phyloP scores from a whole-genome alignment of 1,284 basidiomycete genomes.

The Tetrapyrgos nigripes region DNA sequence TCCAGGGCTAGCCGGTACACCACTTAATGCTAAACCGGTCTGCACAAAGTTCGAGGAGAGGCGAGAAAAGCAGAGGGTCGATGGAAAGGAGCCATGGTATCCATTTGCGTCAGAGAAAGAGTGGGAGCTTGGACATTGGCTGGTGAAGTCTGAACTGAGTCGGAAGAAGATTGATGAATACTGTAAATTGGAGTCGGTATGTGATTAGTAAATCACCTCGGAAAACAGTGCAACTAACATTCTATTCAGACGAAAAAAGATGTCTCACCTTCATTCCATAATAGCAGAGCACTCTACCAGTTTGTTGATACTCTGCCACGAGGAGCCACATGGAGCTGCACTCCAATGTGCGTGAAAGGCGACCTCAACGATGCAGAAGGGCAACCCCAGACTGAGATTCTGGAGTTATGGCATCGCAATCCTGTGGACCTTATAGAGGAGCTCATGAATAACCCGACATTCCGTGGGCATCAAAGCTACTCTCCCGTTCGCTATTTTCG shows the following conservation, averaged over 20 bases:
- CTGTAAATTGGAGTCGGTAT: constrained; percentile 1
- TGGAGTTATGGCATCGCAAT: constrained; percentile 36
- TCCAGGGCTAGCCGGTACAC: too few relatives aligned
- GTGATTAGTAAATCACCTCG: constrained; percentile 1
- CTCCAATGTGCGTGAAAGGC: constrained; percentile 15
- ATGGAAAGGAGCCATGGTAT: not conserved
- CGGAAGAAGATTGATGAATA: constrained; percentile 11
- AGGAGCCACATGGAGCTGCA: constrained; percentile 28
- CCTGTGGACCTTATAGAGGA: constrained; percentile 33
- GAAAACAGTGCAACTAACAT: not conserved
- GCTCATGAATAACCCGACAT: constrained; percentile 30
- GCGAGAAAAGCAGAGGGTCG: not conserved
- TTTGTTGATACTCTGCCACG: constrained; percentile 24
- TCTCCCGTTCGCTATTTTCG: constrained; percentile 13
- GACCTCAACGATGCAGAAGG: constrained; percentile 22
- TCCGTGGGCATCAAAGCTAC: constrained; percentile 14
- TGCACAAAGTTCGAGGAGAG: not conserved
- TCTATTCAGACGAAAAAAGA: constrained; percentile 7
- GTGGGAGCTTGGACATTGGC: not conserved
- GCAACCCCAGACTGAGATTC: constrained; percentile 20
- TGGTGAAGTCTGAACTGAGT: constrained; percentile 5
- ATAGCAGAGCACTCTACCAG: constrained; percentile 20
- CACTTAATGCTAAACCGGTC: too few relatives aligned
- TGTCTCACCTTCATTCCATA: constrained; percentile 20
- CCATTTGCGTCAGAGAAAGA: not conserved